Base-by-base conservation (phyloP, 2,329 filamentous ascomycete species). In the Zarea fungicola region DNA sequence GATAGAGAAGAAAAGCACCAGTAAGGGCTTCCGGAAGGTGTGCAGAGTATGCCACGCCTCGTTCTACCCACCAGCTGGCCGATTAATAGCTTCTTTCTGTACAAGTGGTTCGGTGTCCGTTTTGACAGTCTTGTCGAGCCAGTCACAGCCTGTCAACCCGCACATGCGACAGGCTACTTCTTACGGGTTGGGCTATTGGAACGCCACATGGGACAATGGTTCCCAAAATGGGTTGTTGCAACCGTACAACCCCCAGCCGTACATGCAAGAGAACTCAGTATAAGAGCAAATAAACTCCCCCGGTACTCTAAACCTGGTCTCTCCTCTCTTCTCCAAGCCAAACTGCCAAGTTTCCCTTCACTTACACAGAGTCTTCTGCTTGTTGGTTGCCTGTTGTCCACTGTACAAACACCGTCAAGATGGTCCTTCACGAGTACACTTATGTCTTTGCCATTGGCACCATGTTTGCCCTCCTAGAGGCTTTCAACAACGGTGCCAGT, bases 401-500 rank as follows among this genome's bases (percentile, higher is more conserved):
- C n/a, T n/a, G 35, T 16, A 29, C 18, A 9, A 18, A 41, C 5
- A 22, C 55, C 50, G 51, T 48, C 57, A 78, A 69, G 55, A 83
- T 81, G 77, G 66, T 68, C 60, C 75, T 85, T 58, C 64, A 77
- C 60, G 65, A 82, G 58, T 87, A 85, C 65, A 80, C 76, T 58
- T 88, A 89, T 65, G 66, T 89, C 61, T 88, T 89, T 64, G 85
- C 73, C 71, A 83, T 89, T 57, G 85, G 85, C 80, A 88, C 84
- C 22, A 70, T 83, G 59, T 88, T 89, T 75, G 84, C 85, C 70
- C 67, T 88, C 65, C 80, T 89, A 42, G 85, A 89, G 69, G 85
- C 85, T 53, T 88, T 75, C 76, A 89, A 89, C 76, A 89, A 87
- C 65, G 85, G 85, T 65, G 85, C 85, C 59, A 88, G 84, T 87